Conservation (phyloP, 2,329 filamentous ascomycete genomes). For the Fusarium pininemorale region DNA sequence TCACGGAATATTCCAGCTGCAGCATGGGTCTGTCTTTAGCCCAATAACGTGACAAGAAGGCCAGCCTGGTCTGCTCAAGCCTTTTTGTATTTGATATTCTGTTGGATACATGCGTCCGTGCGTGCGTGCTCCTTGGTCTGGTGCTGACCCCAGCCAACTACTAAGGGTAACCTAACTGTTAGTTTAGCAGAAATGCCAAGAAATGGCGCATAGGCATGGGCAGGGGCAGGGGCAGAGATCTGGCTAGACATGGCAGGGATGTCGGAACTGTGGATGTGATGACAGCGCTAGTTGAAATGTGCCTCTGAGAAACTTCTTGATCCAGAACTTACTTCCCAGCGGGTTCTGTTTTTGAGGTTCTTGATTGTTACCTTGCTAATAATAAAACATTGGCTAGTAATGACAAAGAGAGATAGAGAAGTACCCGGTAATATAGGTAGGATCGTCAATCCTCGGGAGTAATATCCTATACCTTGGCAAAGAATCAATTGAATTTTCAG, state of each 20-base stretch:
- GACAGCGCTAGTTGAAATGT: slow-evolving; percentile 2
- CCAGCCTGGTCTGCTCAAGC: neutral
- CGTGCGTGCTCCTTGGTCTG: slow-evolving; percentile 5
- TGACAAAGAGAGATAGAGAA: neutral
- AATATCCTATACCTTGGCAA: neutral
- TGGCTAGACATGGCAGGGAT: slow-evolving; percentile 38
- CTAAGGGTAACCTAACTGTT: neutral
- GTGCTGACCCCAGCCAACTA: slow-evolving; percentile 21
- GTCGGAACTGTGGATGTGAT: slow-evolving; percentile 30
- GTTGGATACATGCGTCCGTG: neutral
- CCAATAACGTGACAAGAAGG: neutral
- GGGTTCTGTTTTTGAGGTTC: neutral
- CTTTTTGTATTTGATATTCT: slow-evolving; percentile 13
- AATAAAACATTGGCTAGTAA: neutral
- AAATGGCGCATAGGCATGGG: slow-evolving; percentile 35
- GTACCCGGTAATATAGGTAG: neutral
- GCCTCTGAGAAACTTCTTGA: neutral
- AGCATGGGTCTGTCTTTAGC: neutral
- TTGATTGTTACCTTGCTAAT: neutral
- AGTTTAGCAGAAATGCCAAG: slow-evolving; percentile 29
- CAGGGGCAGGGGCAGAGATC: slow-evolving; percentile 26
- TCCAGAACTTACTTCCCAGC: neutral
- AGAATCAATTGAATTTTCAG: neutral
- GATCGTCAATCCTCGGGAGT: neutral
- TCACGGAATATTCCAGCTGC: neutral